Conservation (phyloP, 1,284 basidiomycete genomes). For the Papiliotrema terrestris region DNA sequence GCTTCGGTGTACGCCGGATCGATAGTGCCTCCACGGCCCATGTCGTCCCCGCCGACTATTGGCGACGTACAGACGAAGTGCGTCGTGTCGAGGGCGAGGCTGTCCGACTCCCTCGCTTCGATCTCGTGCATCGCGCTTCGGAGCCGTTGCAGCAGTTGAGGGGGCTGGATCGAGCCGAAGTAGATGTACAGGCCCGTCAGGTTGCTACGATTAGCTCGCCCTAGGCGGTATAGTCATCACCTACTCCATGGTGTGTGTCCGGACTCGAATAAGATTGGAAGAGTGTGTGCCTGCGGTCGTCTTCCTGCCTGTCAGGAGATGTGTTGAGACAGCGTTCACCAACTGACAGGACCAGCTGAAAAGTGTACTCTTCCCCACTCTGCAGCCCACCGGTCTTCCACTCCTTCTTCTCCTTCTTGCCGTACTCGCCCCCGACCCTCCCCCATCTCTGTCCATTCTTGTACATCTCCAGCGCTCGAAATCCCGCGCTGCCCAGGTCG, state of each 20-base stretch:
- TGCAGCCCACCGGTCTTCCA: slow-evolving; percentile 82
- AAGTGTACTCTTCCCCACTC: slow-evolving; percentile 81
- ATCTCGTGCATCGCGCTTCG: slow-evolving; percentile 75
- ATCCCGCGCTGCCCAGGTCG: slow-evolving; percentile 75
- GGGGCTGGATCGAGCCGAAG: slow-evolving; percentile 80
- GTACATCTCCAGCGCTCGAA: slow-evolving; percentile 85
- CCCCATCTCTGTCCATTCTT: slow-evolving; percentile 83
- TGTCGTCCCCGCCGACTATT: slow-evolving; percentile 57
- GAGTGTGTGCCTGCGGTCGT: slow-evolving; percentile 85
- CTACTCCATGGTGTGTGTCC: slow-evolving; percentile 83
- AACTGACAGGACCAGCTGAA: slow-evolving; percentile 77
- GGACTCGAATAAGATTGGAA: slow-evolving; percentile 73
- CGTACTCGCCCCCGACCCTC: slow-evolving; percentile 32
- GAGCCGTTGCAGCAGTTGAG: slow-evolving; percentile 68
- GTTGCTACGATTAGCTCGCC: slow-evolving; percentile 57
- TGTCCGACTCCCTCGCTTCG: slow-evolving; percentile 81
- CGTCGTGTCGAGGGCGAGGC: slow-evolving; percentile 93
- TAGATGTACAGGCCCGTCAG: slow-evolving; percentile 89
- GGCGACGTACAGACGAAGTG: slow-evolving; percentile 93
- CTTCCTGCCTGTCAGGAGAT: slow-evolving; percentile 32
- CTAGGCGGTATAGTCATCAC: no score
- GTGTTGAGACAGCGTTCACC: neutral
- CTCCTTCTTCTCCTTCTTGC: slow-evolving; percentile 39
- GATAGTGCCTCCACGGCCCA: slow-evolving; percentile 28
- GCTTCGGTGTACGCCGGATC: slow-evolving; percentile 86